Base-by-base conservation (phyloP, 164 flowering plant species). In the Chimonanthus praecox region DNA sequence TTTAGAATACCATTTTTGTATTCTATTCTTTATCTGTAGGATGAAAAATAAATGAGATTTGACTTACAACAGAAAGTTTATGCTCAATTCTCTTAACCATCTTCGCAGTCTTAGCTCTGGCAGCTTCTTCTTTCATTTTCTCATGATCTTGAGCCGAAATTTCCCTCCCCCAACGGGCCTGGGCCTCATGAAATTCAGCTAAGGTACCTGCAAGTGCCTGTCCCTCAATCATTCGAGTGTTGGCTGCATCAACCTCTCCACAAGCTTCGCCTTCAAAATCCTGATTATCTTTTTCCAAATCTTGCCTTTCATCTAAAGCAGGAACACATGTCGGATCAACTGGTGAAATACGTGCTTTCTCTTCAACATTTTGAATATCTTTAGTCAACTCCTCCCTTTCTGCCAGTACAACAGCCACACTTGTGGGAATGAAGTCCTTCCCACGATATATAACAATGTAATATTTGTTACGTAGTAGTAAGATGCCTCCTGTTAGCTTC, bases 151-250 rank as follows among this genome's bases (percentile, higher is more conserved):
- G 88, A 58, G 81, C 73, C 69, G 99, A 84, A 73, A 90, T 79
- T 68, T 88, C 90, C 75, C 83, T 86, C 79, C 99, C 98, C 99
- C 99, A 95, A 44, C 87, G 85, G n/a, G 97, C 88, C 82, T 95
- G 93, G 69, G 97, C 96, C 86, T 92, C 97, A 77, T 87, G 88
- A 85, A 91, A 92, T 83, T 92, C 99, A 67, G 97, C 93, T 82
- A 95, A 79, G 44, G 97, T 88, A 74, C 99, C 99, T 58, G 91
- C 99, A 77, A 77, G 86, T 43, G 89, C 84, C 50, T 77, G 80
- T 74, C 80, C 90, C 77, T 79, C 83, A 68, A 74, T 80, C 74
- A 69, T 74, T 69, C 70, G 77, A 16, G 74, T 69, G 18, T 79
- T 68, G 47, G 79, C 71, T 71, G 77, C 79, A 33, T 71, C 86